phyloP scores from a whole-genome alignment of 768 basidiomycete genomes.

The Tephrocybe sp. region DNA sequence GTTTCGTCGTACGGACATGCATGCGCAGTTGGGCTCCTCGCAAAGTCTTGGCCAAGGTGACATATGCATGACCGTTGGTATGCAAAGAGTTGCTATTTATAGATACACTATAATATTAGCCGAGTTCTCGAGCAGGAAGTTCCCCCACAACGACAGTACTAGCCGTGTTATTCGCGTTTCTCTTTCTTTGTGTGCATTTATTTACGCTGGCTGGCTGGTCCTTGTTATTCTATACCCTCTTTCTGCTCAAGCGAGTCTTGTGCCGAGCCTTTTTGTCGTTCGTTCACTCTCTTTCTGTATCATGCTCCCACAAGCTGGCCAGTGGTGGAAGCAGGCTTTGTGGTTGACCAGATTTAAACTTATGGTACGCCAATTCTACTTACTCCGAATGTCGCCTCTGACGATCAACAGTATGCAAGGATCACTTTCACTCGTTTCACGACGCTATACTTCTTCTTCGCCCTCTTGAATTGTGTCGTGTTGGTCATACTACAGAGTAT shows the following conservation, averaged over 20 bases:
- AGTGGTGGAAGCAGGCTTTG: constrained; percentile 20
- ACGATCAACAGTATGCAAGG: constrained; percentile 39
- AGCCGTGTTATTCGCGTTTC: neutral
- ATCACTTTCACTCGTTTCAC: constrained; percentile 52
- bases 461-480: constrained; percentile 39
- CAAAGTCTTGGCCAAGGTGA: too few relatives aligned
- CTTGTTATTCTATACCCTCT: constrained; percentile 1
- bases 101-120: too few relatives aligned
- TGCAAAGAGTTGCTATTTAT: too few relatives aligned
- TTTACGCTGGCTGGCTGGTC: constrained; percentile 15
- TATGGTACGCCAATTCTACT: constrained; percentile 21
- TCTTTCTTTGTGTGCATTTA: constrained; percentile 8
- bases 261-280: constrained; percentile 2
- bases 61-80: too few relatives aligned
- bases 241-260: constrained; percentile 1
- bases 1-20: too few relatives aligned
- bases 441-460: constrained; percentile 46
- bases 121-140: too few relatives aligned
- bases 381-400: neutral
- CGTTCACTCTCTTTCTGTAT: neutral
- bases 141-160: neutral
- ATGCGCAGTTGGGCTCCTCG: too few relatives aligned
- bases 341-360: constrained; percentile 25
- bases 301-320: constrained; percentile 10
- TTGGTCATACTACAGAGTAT: constrained; percentile 42